Base-by-base conservation (phyloP, 2,329 filamentous ascomycete species). In the Penicillium sp. region DNA sequence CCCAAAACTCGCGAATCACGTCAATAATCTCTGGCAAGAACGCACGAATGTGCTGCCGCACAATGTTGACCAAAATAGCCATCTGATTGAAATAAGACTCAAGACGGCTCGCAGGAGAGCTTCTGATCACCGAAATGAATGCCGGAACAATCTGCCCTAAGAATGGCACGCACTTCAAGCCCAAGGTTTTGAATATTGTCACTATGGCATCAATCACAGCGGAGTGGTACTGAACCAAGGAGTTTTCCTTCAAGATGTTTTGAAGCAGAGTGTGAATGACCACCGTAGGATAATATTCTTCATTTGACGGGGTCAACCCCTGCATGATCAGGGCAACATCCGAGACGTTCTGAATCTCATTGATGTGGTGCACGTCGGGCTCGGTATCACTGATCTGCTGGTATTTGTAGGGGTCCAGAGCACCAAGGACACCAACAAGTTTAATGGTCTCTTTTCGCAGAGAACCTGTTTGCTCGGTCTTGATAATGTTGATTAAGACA, bases 271-370 rank as follows among this genome's bases (percentile, higher is more conserved):
- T 95, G 65, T 96, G 96, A 69, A 99, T 96, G 43, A 96, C 94
- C 16, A 99, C 91, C 0, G 94, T 99, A 0, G 94, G 94, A 67
- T 96, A 99, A 72, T 99, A 99, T 65, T 99, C 94, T 67, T 99
- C 96, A 66, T 90, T 96, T 0, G 93, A 97, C 0, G 94, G 95
- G 0, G 92, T 97, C 38, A 96, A 80, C 13, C 95, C 94, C 39
- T 90, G 91, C 93, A 99, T 99, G 80, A 99, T 97, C 28, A 99
- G 81, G 3, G 92, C 94, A 42, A 99, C 95, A 71, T 99, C 94
- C 0, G 93, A 95, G 64, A 95, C 80, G 8, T 79, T 77, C 60
- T 86, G 81, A n/a, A 82, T 79, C 66, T 87, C 85, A 42, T 84
- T 78, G 49, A 82, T 80, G 44, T 85, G 82, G 65, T 94, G 89